phyloP scores from a whole-genome alignment of 179 eudicot genomes.

The Heliamphora pulchella region DNA sequence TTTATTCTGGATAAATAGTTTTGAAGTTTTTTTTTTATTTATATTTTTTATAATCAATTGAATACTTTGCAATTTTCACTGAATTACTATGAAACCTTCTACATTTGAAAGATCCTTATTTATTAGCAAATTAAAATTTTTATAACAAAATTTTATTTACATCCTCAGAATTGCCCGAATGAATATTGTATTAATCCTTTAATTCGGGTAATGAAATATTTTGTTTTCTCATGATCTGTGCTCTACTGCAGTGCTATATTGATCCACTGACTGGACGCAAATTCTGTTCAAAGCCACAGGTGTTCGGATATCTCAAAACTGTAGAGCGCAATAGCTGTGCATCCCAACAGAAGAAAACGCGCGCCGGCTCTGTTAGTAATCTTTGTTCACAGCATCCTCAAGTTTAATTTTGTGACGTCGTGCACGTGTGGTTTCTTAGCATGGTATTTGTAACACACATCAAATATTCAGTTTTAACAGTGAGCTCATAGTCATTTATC shows the following conservation, averaged over 20 bases:
- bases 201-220: background rate
- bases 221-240: background rate
- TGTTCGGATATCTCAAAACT: slow-evolving; percentile 38
- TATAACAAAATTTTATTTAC: background rate
- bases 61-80: background rate
- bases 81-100: background rate
- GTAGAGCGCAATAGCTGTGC: slow-evolving; percentile 19
- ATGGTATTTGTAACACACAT: background rate
- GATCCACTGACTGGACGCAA: slow-evolving; percentile 48
- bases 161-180: background rate
- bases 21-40: too few species aligned
- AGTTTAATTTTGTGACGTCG: background rate
- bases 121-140: background rate
- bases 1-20: background rate
- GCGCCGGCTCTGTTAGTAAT: slow-evolving; percentile 27
- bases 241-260: slow-evolving; percentile 46
- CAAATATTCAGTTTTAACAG: background rate
- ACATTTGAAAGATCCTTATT: background rate
- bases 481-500: background rate
- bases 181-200: background rate
- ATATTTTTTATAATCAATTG: background rate
- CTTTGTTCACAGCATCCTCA: slow-evolving; percentile 29
- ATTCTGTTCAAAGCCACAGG: slow-evolving; percentile 70
- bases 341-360: slow-evolving; percentile 25
- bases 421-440: slow-evolving; percentile 2